These are phyloP conservation scores for Nakazawaea wickerhamii DNA, from an alignment of 805 yeast species.

Conservation along the genomic window DNA sequence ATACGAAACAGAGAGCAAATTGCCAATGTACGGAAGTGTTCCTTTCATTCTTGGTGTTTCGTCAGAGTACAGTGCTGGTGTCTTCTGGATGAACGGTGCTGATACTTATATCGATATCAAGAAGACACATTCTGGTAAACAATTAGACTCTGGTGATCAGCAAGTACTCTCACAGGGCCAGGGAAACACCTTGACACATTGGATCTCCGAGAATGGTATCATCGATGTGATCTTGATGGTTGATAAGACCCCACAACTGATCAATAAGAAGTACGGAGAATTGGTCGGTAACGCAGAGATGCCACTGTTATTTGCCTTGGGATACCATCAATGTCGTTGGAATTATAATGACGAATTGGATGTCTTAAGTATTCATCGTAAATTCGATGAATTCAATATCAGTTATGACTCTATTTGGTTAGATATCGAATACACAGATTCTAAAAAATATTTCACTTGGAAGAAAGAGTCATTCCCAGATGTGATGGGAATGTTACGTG, in stretches of 20 bases:
- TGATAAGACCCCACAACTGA: slow-evolving; percentile 43
- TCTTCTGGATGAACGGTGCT: slow-evolving; percentile 91
- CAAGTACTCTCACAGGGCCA: slow-evolving; percentile 13
- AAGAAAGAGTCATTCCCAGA: slow-evolving; percentile 65
- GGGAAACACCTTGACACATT: slow-evolving; percentile 53
- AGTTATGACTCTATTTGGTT: slow-evolving; percentile 95
- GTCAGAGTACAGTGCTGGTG: slow-evolving; percentile 55
- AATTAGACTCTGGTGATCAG: slow-evolving; percentile 14
- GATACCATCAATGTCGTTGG: slow-evolving; percentile 98
- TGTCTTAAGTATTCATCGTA: slow-evolving; percentile 61
- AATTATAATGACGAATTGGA: slow-evolving; percentile 88
- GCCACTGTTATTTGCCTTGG: slow-evolving; percentile 76
- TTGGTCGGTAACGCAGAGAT: slow-evolving; percentile 70
- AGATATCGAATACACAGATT: slow-evolving; percentile 87
- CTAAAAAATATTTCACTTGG: slow-evolving; percentile 92
- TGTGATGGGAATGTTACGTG: slow-evolving; percentile 61
- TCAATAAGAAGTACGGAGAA: slow-evolving; percentile 56
- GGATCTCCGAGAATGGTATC: slow-evolving; percentile 91
- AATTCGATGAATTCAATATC: slow-evolving; percentile 67
- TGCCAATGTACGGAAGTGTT: slow-evolving; percentile 94
- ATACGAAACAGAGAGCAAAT: slow-evolving; percentile 73
- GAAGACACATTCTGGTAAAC: neutral
- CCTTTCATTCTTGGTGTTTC: slow-evolving; percentile 78
- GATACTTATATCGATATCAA: slow-evolving; percentile 84
- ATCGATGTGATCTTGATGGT: slow-evolving; percentile 72